Conservation (phyloP, 1,139 yeast genomes). For the Kurtzmaniella natalensis region DNA sequence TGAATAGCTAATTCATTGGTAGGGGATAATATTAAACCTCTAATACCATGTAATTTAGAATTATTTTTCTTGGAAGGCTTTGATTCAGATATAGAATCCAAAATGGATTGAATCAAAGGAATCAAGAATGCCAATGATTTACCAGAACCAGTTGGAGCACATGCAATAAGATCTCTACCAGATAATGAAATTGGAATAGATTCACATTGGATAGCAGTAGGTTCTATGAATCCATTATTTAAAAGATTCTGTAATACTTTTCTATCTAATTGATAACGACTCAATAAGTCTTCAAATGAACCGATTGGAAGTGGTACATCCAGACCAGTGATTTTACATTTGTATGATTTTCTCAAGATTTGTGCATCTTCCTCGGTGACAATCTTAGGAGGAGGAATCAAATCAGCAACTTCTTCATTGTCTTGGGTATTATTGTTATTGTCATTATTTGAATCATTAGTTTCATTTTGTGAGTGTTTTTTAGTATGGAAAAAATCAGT, state of each 20-base stretch:
- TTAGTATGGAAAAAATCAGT: constrained; percentile 68
- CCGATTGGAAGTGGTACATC: constrained; percentile 87
- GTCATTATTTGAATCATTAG: constrained; percentile 13
- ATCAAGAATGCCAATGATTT: constrained; percentile 84
- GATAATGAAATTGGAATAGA: constrained; percentile 67
- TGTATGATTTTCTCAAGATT: constrained; percentile 49
- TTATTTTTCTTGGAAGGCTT: constrained; percentile 8
- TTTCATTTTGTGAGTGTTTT: constrained; percentile 23
- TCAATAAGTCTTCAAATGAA: constrained; percentile 73
- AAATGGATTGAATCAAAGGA: constrained; percentile 65
- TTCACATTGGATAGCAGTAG: constrained; percentile 91
- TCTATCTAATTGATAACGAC: constrained; percentile 63
- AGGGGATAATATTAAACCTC: constrained; percentile 84
- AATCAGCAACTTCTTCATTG: constrained; percentile 19
- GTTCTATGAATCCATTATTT: constrained; percentile 69
- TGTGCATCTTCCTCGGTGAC: constrained; percentile 54
- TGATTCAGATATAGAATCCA: constrained; percentile 23
- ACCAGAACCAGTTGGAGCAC: constrained; percentile 96
- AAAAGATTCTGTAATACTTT: constrained; percentile 62
- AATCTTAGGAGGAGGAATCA: constrained; percentile 43
- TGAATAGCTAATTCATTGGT: constrained; percentile 86
- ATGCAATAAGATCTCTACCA: constrained; percentile 70
- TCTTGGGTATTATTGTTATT: constrained; percentile 12
- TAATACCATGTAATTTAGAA: constrained; percentile 43
- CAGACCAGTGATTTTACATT: constrained; percentile 66